Base-by-base conservation (phyloP, 768 basidiomycete genomes). In the Boletus subcaerulescens region DNA sequence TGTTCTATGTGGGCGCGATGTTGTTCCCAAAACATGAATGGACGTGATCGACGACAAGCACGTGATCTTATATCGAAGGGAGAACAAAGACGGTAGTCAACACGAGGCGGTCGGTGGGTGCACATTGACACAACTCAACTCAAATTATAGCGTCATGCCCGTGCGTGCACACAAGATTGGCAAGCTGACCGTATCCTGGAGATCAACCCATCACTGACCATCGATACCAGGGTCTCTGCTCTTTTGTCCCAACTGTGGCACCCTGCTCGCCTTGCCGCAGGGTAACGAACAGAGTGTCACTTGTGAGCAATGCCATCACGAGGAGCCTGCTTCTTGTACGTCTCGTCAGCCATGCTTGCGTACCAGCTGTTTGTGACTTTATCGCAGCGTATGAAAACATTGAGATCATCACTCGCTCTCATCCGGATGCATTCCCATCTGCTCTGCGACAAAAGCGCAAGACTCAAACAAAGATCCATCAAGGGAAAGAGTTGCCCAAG, bases 191-290 rank as follows among this genome's bases (percentile, higher is more conserved):
- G 24, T 24, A 41, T 31, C 29, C 11, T 12, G 36, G 57, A 24
- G 29, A 18, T 50, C 11, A 9, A 20, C 10, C 11, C 8, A 35
- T 48, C 15, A 43, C 51, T 55, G 42, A 58, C 45, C 29, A 15
- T 54, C 44, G 44, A 24, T 36, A 50, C 13, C 63, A 89, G 97
- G 96, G 49, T 95, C 94, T 1, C 77, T 98, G 24, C 76, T 98
- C 39, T 98, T 99, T 74, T 99, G 97, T 73, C 92, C 93, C 2
- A 78, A 84, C 55, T 99, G 97, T 61, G 93, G 93, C 14, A 96
- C 92, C 1, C 76, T 99, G 36, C 85, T 98, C 14, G 83, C 86
- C 59, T 73, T 93, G 20, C 97, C 97, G 0, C 75, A 76, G 62
- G 87, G 86, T 43, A 84, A 86, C 42, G 86, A 92, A 61, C 76